Evolutionary conservation across 208 protist species (phyloP), one percentile per base, ranked within the genome.

Genomic region (Trypanosoma conorhini): DNA sequence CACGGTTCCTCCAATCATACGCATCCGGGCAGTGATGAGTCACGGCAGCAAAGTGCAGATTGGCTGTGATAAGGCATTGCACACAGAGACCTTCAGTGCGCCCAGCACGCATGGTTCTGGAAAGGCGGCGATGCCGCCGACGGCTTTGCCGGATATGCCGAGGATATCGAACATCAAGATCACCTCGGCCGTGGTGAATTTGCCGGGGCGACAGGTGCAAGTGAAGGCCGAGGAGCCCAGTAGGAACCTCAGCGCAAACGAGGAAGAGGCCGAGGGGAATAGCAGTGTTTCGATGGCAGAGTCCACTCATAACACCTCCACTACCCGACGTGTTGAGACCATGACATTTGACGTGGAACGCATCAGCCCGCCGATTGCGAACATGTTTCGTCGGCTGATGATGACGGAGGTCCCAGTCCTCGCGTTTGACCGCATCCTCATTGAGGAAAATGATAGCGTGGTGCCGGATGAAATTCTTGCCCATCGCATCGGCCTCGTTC

Each of bases 361-460:
- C 76, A 78, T 94, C 31, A 94, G 86, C 59, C 84, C 92, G 1
- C 93, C 93, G 19, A 86, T 99, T 61, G 98, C 98, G 17, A 99
- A 99, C 74, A 94, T 99, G 42, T 89, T 99, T 61, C 87, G 99
- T 19, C 91, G 99, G 17, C 93, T 99, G 15, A 85, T 99, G 28
- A 80, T 99, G 19, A 95, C 94, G 0, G 98, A 99, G 76, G 96
- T 99, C 24, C 98, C 99, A 24, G 99, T 98, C 22, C 92, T 99
- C 70, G 98, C 98, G 1, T 99, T 99, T 70, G 98, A 99, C 74
- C 93, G 95, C 58, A 92, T 99, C 17, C 79, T 97, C 31, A 97
- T 99, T 51, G 82, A 96, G 22, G 97, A 99, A 58, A 99, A 99
- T 82, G 99, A 99, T 33, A 94, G 96, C 21, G 96, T 99, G 26